Evolutionary conservation across 2,329 filamentous ascomycete species (phyloP).

Genomic region (Epichloe sylvatica): DNA sequence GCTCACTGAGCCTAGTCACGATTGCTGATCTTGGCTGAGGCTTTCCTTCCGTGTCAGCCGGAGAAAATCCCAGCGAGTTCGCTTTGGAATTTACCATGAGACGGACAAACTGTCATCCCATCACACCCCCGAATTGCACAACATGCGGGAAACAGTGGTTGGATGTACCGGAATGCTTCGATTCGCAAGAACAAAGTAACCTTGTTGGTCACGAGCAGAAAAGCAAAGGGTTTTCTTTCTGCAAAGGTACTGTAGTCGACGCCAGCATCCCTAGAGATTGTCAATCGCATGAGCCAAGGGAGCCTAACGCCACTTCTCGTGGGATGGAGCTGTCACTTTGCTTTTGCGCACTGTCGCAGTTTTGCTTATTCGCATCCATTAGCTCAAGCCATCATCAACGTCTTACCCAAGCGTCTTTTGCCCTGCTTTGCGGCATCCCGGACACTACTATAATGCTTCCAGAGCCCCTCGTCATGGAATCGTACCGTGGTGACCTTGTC

Average conservation of each 20-base stretch:
- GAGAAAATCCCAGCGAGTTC: not conserved
- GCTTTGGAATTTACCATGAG: not conserved
- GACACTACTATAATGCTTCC: conserved; percentile 5
- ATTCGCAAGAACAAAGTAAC: not conserved
- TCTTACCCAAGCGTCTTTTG: not conserved
- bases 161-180: not conserved
- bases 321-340: conserved; percentile 3
- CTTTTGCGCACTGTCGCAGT: conserved; percentile 6
- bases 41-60: not conserved
- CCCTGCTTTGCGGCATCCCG: conserved; percentile 4
- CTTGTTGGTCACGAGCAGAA: not conserved
- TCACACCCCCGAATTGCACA: not conserved
- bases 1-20: not conserved
- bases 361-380: conserved; percentile 4
- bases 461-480: conserved; percentile 2
- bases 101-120: not conserved
- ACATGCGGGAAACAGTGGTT: not conserved
- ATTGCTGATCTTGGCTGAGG: not conserved
- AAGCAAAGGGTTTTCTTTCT: not conserved
- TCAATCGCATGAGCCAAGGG: not conserved
- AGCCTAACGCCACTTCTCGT: conserved; percentile 1
- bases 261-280: not conserved
- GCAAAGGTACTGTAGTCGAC: not conserved
- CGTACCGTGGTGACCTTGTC: conserved; percentile 3
- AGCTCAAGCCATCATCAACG: conserved; percentile 1